These are phyloP conservation scores for Neurospora tetraspora DNA, from an alignment of 495 filamentous ascomycete species.

Conservation along the genomic window DNA sequence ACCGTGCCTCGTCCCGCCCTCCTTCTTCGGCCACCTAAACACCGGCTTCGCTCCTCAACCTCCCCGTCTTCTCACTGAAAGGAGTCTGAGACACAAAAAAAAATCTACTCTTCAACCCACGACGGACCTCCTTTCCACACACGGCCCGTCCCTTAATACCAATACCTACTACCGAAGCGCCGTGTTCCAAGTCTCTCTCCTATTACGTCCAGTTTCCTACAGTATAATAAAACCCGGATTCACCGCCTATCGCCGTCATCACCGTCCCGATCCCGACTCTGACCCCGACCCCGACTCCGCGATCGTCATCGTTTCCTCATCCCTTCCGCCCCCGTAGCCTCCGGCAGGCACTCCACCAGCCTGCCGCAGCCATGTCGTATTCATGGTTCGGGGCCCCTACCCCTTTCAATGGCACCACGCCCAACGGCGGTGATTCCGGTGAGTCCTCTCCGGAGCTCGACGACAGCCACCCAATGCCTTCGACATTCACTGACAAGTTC, in stretches of 20 bases:
- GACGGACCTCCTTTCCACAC: neutral
- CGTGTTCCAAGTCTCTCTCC: neutral
- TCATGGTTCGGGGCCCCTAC: slow-evolving; percentile 72
- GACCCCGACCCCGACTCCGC: neutral
- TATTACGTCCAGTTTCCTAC: neutral
- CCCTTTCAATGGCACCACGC: slow-evolving; percentile 64
- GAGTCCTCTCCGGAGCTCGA: slow-evolving; percentile 29
- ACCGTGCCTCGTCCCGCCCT: slow-evolving; percentile 5
- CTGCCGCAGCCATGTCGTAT: slow-evolving; percentile 53
- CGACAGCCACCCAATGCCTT: slow-evolving; percentile 6
- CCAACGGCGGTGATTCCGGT: slow-evolving; percentile 76
- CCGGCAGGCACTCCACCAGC: neutral
- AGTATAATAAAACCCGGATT: neutral
- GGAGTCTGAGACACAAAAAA: neutral
- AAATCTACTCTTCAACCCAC: neutral
- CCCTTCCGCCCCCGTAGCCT: neutral
- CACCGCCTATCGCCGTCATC: neutral
- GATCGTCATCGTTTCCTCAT: neutral
- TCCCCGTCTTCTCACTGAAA: neutral
- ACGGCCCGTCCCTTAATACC: neutral
- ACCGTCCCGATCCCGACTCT: neutral
- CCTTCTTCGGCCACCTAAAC: slow-evolving; percentile 1
- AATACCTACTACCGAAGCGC: neutral
- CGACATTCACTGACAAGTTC: slow-evolving; percentile 18
- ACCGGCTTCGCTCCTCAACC: neutral